Evolutionary conservation across 1,284 basidiomycete genomes (phyloP), one percentile per base, ranked within the genome.

Genomic region (Pseudozyma flocculosa): DNA sequence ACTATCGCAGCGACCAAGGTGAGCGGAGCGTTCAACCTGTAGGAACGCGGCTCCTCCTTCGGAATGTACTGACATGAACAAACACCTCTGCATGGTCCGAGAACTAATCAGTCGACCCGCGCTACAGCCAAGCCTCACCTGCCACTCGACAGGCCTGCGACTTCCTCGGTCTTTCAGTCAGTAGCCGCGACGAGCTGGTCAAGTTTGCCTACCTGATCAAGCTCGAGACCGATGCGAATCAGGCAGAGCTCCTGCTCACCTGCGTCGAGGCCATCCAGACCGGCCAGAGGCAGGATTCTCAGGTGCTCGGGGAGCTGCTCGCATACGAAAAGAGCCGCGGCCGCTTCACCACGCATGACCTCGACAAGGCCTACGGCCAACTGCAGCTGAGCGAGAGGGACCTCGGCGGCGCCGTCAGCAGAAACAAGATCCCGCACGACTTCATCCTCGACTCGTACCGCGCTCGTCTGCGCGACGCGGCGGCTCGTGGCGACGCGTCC

Each of bases 131-230:
- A 11, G 26, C 26, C 26, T 7, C 26, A 5, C 5, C 5, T 29
- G 26, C 26, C 26, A 29, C 54, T 1, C 40, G 45, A 17, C 58
- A 61, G 29, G 63, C 63, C 2, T 37, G 61, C 22, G 50, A 24
- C 26, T 37, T 26, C 10, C 32, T 66, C 15, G 63, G 63, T 22
- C 59, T 50, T 10, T 54, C 63, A 11, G 50, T 48, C 38, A 45
- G 32, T 15, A 54, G 43, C 13, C 40, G 36, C 19, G 63, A 66
- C 42, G 54, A 66, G 52, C 63, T 66, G 0, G 45, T 66, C 59
- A 66, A 66, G 24, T 61, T 66, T 23, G 45, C 45, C 30, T 66
- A 66, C 44, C 50, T 66, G 13, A 19, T 61, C 49, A 61, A 66
- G 40, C 42, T 58, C 26, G 45, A 66, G 40, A 55, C 52, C 11